Percentiles rank a stretch among this genome's conserved stretches.
These are phyloP conservation scores for Corylus heterophylla DNA, from an alignment of 306 rosid species.

Conservation along the genomic window DNA sequence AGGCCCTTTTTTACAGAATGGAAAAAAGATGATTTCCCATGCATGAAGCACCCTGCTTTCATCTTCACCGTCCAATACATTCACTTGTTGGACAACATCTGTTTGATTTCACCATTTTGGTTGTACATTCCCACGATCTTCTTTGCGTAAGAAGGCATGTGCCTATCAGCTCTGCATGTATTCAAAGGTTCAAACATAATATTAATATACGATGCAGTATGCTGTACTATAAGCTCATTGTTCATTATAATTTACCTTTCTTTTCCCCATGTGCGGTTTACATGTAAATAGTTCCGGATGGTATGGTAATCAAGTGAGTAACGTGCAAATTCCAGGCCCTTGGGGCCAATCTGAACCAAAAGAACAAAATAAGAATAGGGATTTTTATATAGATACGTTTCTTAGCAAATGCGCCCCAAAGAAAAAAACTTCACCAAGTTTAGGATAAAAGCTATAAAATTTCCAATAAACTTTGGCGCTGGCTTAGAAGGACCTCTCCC, in stretches of 20 bases:
- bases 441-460: constrained; percentile 76
- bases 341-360: constrained; percentile 75
- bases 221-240: not conserved
- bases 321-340: constrained; percentile 92
- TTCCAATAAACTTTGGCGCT: constrained; percentile 85
- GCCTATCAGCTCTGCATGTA: constrained; percentile 81
- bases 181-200: constrained; percentile 18
- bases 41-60: constrained; percentile 1
- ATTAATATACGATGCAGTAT: constrained; percentile 16
- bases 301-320: constrained; percentile 97
- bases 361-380: constrained; percentile 26
- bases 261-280: constrained; percentile 84
- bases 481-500: constrained; percentile 91
- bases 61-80: not conserved
- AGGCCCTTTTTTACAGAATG: not conserved
- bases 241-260: constrained; percentile 57
- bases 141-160: constrained; percentile 83
- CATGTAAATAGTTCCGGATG: constrained; percentile 78
- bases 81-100: constrained; percentile 63
- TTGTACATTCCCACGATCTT: constrained; percentile 83
- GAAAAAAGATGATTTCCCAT: constrained; percentile 1
- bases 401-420: constrained; percentile 2
- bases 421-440: constrained; percentile 65
- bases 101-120: constrained; percentile 80
- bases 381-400: not conserved